Conservation (phyloP, 129 eudicot species). For the Rutidosis leptorrhynchoides region DNA sequence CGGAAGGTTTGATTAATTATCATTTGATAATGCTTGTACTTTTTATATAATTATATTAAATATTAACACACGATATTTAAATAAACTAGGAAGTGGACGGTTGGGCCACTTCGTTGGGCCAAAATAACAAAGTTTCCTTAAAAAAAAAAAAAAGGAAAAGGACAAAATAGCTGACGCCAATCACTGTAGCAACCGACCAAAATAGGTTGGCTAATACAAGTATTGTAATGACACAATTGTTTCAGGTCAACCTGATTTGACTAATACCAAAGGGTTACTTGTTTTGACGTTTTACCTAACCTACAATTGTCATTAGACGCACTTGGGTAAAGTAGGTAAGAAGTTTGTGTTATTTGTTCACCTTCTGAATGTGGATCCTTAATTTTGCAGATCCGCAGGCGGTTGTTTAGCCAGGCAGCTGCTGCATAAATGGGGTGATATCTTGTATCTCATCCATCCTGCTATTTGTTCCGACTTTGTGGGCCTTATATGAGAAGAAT, state of each 20-base stretch:
- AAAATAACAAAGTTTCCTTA: too few relatives aligned
- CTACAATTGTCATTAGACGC: not conserved
- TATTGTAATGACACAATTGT: not conserved
- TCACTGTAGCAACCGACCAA: too few relatives aligned
- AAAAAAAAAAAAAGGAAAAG: too few relatives aligned
- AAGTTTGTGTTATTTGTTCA: not conserved
- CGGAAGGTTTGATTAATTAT: too few relatives aligned
- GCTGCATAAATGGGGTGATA: slow-evolving; percentile 33
- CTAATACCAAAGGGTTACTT: not conserved
- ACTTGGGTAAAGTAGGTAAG: not conserved
- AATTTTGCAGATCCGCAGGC: slow-evolving; percentile 38
- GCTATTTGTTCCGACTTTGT: slow-evolving; percentile 22
- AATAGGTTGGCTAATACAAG: too few relatives aligned
- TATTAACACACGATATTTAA: too few relatives aligned
- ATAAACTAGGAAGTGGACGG: too few relatives aligned
- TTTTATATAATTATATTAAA: too few relatives aligned
- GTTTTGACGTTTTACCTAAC: not conserved
- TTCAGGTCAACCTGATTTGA: not conserved
- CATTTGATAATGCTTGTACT: too few relatives aligned
- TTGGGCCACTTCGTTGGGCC: too few relatives aligned
- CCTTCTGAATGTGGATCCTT: slow-evolving; percentile 5
- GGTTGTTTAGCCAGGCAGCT: slow-evolving; percentile 37
- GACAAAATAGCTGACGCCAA: too few relatives aligned
- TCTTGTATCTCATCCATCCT: slow-evolving; percentile 32
- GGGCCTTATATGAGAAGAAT: slow-evolving; percentile 22